These are phyloP conservation scores for Solanum neorickii DNA, from an alignment of 257 asterid species.

Conservation along the genomic window DNA sequence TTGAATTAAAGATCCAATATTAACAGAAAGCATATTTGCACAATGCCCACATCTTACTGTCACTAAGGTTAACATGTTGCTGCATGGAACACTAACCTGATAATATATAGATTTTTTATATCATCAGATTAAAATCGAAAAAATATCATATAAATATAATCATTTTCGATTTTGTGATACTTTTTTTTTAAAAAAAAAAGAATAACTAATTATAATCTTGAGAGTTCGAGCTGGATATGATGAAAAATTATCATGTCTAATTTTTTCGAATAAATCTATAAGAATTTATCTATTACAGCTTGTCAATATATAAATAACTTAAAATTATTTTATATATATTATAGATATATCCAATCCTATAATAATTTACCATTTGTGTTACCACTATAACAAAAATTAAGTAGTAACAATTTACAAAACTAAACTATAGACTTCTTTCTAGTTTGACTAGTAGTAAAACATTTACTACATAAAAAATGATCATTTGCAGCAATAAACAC, in stretches of 20 bases:
- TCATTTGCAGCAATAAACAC: no score
- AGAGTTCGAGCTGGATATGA: neutral
- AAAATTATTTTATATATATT: neutral
- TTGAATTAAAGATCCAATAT: slow-evolving; percentile 19
- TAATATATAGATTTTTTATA: neutral
- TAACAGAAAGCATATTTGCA: slow-evolving; percentile 34
- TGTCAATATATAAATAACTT: neutral
- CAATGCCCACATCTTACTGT: slow-evolving; percentile 60
- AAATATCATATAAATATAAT: neutral
- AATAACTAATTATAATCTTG: neutral
- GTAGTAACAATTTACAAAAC: neutral
- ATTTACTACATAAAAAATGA: no score
- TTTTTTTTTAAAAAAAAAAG: no score
- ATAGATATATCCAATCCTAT: no score
- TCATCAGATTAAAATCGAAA: neutral
- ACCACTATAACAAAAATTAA: neutral
- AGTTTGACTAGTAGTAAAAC: neutral
- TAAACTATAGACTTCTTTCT: neutral
- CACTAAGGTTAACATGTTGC: slow-evolving; percentile 30
- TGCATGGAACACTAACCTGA: slow-evolving; percentile 58
- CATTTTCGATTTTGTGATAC: neutral
- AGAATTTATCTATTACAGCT: neutral
- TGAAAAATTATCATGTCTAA: neutral
- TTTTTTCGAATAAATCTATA: neutral
- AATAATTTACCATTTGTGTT: neutral